These are phyloP conservation scores for Aspergillus sp. DNA, from an alignment of 2,329 filamentous ascomycete species.

Conservation along the genomic window DNA sequence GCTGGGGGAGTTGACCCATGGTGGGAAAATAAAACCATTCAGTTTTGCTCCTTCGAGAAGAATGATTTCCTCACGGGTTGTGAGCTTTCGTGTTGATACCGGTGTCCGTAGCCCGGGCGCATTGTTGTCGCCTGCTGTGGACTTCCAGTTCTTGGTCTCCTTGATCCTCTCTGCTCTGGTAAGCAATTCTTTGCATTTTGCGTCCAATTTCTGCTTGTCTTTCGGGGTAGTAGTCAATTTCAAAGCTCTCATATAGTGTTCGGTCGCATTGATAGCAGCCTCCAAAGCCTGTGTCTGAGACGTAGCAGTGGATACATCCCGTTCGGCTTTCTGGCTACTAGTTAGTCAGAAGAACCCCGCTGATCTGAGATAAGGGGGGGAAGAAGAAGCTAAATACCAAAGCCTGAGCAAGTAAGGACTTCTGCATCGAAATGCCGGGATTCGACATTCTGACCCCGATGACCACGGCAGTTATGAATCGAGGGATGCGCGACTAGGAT, in stretches of 20 bases:
- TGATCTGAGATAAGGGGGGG: not conserved
- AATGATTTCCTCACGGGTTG: conserved; percentile 70
- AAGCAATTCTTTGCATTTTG: conserved; percentile 66
- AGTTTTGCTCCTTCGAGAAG: conserved; percentile 72
- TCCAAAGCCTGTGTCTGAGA: conserved; percentile 64
- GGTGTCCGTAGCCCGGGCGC: conserved; percentile 42
- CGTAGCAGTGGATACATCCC: conserved; percentile 44
- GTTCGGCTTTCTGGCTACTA: conserved; percentile 48
- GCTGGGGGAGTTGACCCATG: conserved; percentile 66
- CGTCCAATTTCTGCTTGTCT: conserved; percentile 63
- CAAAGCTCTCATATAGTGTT: conserved; percentile 75
- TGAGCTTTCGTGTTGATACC: conserved; percentile 54
- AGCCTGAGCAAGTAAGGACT: conserved; percentile 24
- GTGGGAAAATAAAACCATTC: conserved; percentile 77
- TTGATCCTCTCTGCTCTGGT: conserved; percentile 74
- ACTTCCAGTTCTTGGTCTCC: conserved; percentile 25
- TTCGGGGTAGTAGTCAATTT: conserved; percentile 54
- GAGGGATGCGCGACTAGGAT: not conserved
- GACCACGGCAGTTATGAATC: not conserved
- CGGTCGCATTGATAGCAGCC: conserved; percentile 70
- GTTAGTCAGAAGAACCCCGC: conserved; percentile 17
- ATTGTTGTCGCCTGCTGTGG: conserved; percentile 15
- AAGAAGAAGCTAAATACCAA: conserved; percentile 17
- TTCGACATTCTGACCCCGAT: conserved; percentile 24
- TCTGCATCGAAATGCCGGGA: conserved; percentile 19